Percentiles rank a stretch among this genome's conserved stretches.
phyloP scores from a whole-genome alignment of 2,329 filamentous ascomycete genomes.

The Calonectria ilicicola region DNA sequence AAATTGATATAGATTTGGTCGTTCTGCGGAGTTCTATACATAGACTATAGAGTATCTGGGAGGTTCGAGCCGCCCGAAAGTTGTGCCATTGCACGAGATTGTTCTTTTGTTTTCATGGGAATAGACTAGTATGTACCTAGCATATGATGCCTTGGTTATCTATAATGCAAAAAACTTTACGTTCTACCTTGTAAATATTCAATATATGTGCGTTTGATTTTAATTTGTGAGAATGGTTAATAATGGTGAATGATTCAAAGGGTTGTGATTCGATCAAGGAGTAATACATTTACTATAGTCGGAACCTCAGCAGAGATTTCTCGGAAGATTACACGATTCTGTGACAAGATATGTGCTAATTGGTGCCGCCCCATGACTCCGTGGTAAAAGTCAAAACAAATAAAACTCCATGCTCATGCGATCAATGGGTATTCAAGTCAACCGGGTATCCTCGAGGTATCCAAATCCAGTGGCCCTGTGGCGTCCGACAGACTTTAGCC shows the following conservation, averaged over 20 bases:
- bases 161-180: conserved; percentile 1
- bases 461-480: conserved; percentile 28
- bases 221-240: not conserved
- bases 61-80: not conserved
- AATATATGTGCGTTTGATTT: conserved; percentile 10
- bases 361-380: not conserved
- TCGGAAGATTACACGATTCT: not conserved
- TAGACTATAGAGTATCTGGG: conserved; percentile 10
- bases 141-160: conserved; percentile 8
- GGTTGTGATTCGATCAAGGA: too few relatives aligned
- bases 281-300: too few relatives aligned
- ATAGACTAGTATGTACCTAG: not conserved
- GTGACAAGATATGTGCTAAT: not conserved
- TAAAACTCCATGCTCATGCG: not conserved
- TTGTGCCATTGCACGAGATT: conserved; percentile 2
- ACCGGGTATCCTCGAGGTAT: conserved; percentile 30
- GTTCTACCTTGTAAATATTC: not conserved
- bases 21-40: not conserved
- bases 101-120: conserved; percentile 1
- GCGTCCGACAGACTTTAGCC: conserved; percentile 34
- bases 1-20: not conserved
- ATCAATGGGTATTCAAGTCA: conserved; percentile 7
- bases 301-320: too few relatives aligned
- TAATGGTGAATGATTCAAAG: not conserved
- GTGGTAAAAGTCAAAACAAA: not conserved